Percentiles rank a stretch among this genome's conserved stretches.
Evolutionary conservation across 441 rosid species (phyloP).

Genomic region (Gossypium schwendimanii): DNA sequence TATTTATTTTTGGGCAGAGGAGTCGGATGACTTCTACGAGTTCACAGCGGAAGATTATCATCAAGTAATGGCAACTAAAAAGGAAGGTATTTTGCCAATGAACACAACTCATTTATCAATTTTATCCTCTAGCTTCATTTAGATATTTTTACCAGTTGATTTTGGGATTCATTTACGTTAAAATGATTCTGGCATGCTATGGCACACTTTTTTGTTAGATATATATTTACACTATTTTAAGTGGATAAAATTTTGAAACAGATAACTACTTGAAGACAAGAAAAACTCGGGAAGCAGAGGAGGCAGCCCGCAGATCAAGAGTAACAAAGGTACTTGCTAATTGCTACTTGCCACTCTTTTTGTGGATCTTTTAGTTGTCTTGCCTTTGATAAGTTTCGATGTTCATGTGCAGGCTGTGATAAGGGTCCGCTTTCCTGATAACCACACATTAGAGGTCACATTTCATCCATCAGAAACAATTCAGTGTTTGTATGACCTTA

Average conservation of each 20-base stretch:
- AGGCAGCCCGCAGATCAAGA: slow-evolving; percentile 67
- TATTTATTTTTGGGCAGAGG: slow-evolving; percentile 35
- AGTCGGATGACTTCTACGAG: slow-evolving; percentile 73
- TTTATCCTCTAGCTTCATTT: neutral
- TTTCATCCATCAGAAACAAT: slow-evolving; percentile 74
- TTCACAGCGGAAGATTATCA: slow-evolving; percentile 75
- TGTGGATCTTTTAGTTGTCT: neutral
- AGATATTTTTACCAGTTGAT: neutral
- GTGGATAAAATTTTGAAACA: slow-evolving; percentile 18
- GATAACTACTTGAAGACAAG: slow-evolving; percentile 74
- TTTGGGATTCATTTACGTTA: neutral
- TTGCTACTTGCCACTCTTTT: neutral
- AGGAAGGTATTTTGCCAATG: slow-evolving; percentile 44
- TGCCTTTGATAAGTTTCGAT: neutral
- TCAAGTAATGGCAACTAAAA: slow-evolving; percentile 47
- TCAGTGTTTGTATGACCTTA: slow-evolving; percentile 68
- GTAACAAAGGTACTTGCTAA: slow-evolving; percentile 53
- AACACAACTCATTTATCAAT: neutral
- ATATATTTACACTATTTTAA: neutral
- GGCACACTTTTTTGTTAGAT: neutral
- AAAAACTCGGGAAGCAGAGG: slow-evolving; percentile 82
- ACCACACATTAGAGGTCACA: slow-evolving; percentile 56
- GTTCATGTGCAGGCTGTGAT: slow-evolving; percentile 45
- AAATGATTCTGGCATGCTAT: neutral
- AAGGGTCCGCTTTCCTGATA: slow-evolving; percentile 88